Conservation (phyloP, 2,329 filamentous ascomycete genomes). For the Cladosporium velox region DNA sequence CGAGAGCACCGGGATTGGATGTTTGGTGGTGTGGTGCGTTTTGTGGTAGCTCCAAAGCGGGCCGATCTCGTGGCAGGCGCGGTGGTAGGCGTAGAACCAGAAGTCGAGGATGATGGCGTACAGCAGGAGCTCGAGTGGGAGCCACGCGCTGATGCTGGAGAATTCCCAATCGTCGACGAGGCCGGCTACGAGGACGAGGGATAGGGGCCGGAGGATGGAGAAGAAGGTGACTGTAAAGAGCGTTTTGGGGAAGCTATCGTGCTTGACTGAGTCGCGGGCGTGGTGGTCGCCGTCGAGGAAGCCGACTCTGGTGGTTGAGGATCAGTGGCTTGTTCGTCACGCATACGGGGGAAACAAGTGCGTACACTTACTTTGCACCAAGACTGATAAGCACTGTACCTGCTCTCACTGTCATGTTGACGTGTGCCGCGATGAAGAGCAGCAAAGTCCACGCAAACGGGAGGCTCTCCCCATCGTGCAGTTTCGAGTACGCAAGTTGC, state of each 20-base stretch:
- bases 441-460: neutral
- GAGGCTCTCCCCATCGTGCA: neutral
- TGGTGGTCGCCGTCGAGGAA: conserved; percentile 2
- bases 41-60: conserved; percentile 48
- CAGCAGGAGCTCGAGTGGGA: conserved; percentile 43
- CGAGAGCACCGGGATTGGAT: conserved; percentile 47
- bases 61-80: conserved; percentile 45
- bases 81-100: conserved; percentile 51
- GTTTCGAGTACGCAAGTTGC: neutral
- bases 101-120: conserved; percentile 49
- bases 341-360: no score
- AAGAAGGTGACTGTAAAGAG: neutral
- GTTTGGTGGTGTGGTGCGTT: conserved; percentile 50
- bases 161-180: neutral
- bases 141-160: conserved; percentile 27
- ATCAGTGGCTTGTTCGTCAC: neutral
- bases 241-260: neutral
- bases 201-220: neutral
- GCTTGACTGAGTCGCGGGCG: neutral
- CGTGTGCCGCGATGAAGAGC: neutral
- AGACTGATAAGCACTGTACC: neutral
- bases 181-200: neutral
- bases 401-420: neutral
- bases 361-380: neutral
- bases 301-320: neutral